phyloP scores from a whole-genome alignment of 176 grass and related monocot species.

The Pontederia crassipes region DNA sequence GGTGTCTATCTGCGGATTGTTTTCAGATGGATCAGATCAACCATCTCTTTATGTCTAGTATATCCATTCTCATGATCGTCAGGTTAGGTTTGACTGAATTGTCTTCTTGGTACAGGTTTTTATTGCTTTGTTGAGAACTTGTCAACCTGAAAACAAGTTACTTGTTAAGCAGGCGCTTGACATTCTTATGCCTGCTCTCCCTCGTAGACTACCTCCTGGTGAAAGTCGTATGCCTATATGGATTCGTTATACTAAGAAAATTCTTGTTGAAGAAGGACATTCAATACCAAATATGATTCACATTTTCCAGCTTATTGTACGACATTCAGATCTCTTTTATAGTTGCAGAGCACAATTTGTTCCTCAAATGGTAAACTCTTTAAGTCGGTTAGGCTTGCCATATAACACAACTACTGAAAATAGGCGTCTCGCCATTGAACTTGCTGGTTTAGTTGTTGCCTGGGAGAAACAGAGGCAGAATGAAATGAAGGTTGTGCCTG shows the following conservation, averaged over 20 bases:
- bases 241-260: conserved; percentile 99
- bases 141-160: conserved; percentile 96
- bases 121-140: conserved; percentile 89
- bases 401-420: conserved; percentile 93
- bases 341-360: conserved; percentile 99
- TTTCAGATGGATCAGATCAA: no score
- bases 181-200: conserved; percentile 97
- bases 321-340: conserved; percentile 95
- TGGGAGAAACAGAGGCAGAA: conserved; percentile 97
- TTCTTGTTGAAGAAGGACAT: conserved; percentile 97
- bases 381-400: conserved; percentile 86
- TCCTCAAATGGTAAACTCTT: conserved; percentile 99
- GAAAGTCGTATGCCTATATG: conserved; percentile 95
- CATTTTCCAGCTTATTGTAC: conserved; percentile 98
- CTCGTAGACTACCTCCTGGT: conserved; percentile 77
- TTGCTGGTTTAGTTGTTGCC: conserved; percentile 94
- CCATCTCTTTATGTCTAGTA: no score
- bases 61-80: no score
- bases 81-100: conserved; percentile 6
- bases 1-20: no score
- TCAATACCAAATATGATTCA: conserved; percentile 99
- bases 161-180: conserved; percentile 95
- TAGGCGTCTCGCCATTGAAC: conserved; percentile 91
- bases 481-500: conserved; percentile 76
- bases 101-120: conserved; percentile 54